Evolutionary conservation across 1,139 yeast species (phyloP), one percentile per base, ranked within the genome.

Genomic region (Lodderomyces theae): DNA sequence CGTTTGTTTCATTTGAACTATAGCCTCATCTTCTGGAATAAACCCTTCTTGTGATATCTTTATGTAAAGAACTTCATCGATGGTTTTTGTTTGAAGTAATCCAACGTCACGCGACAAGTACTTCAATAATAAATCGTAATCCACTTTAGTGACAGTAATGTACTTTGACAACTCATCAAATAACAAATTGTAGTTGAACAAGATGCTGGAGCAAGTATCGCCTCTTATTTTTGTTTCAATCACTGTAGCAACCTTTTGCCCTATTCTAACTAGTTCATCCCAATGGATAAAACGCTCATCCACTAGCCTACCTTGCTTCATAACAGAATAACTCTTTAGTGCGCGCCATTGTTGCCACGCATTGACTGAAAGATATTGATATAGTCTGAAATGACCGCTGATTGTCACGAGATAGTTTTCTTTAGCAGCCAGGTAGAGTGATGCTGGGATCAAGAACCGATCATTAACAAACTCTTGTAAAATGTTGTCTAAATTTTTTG

Each of bases 1-100:
- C 28, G 51, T 55, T 22, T 56, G 45, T 45, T 56, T 61, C 34
- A 60, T 46, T 16, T 54, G 53, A 25, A 53, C 55, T 3, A 69
- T 56, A 4, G 58, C 57, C 6, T 62, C 53, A 37, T 71, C 77
- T 26, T 62, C 63, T 2, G 57, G 60, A 2, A 58, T 47, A 1
- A 69, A 48, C 1, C 37, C 41, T n/a, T 18, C 13, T 1, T 36
- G 35, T 13, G 40, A 53, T 37, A 66, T 56, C 46, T 64, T 65
- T 11, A 66, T 51, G 26, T 61, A 56, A 1, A 42, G 45, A 3
- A 35, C 47, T 3, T 46, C 53, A 8, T 52, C 51, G 5, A 42
- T 39, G 11, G 40, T 40, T 32, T 42, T 44, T 3, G 50, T 41
- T 9, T 30, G 39, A 37, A 63, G 55, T 16, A 46, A 42, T 1